Conservation (phyloP, 1,139 yeast genomes). For the Suhomyces coccinellae region DNA sequence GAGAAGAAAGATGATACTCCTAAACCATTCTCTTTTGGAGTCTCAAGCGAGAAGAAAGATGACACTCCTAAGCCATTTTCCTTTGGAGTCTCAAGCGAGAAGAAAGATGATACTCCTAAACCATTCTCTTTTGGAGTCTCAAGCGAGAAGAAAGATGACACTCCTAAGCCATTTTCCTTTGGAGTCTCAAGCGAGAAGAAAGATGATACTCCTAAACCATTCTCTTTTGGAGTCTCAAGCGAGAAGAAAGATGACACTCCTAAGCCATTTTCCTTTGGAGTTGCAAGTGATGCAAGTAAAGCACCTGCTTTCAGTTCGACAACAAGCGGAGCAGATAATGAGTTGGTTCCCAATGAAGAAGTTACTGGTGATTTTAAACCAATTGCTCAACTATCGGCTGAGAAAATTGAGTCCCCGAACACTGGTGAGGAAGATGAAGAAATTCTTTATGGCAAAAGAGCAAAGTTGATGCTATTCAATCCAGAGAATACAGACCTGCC, state of each 20-base stretch:
- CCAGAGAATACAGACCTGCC: constrained; percentile 48
- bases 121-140: constrained; percentile 1
- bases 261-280: constrained; percentile 11
- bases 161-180: constrained; percentile 12
- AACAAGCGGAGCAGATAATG: constrained; percentile 20
- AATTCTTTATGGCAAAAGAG: constrained; percentile 59
- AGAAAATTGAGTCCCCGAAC: constrained; percentile 44
- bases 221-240: neutral
- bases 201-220: constrained; percentile 14
- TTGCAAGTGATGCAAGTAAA: neutral
- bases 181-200: neutral
- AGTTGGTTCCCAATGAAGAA: constrained; percentile 41
- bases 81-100: neutral
- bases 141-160: constrained; percentile 5
- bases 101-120: neutral
- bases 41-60: neutral
- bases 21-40: constrained; percentile 20
- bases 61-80: neutral
- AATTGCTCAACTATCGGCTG: constrained; percentile 41
- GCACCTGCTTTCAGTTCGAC: neutral
- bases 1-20: constrained; percentile 10
- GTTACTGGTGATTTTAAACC: constrained; percentile 50
- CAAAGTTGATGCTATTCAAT: constrained; percentile 68
- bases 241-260: constrained; percentile 7
- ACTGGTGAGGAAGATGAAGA: constrained; percentile 91